These are phyloP conservation scores for Podila epigama DNA, from an alignment of 192 early-diverging fungal species.

Conservation along the genomic window DNA sequence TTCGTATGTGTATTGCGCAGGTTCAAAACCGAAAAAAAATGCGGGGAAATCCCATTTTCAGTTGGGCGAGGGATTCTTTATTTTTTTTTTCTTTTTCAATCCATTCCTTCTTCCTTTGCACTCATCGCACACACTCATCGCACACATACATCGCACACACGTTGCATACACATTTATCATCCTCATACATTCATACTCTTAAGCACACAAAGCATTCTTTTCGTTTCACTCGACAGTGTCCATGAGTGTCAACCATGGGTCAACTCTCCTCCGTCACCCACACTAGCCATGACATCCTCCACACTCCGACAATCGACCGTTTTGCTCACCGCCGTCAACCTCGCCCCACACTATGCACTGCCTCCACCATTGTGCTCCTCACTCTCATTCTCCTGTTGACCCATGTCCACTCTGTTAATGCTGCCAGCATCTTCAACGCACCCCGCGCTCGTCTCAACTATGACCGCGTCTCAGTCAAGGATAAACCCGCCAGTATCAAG, in stretches of 20 bases:
- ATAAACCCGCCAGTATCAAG: not conserved
- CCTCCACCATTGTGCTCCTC: not conserved
- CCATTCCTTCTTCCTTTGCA: not conserved
- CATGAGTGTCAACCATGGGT: not conserved
- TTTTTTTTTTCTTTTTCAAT: not conserved
- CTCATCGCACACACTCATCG: not conserved
- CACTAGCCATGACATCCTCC: not conserved
- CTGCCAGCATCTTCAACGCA: constrained; percentile 24
- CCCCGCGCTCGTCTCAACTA: constrained; percentile 8
- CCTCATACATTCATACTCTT: not conserved
- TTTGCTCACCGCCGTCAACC: not conserved
- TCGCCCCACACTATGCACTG: not conserved
- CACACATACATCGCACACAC: too few species aligned
- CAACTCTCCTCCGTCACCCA: not conserved
- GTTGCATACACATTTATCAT: not conserved
- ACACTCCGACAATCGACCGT: not conserved
- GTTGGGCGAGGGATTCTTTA: too few species aligned
- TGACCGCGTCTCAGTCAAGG: constrained; percentile 21
- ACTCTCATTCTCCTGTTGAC: not conserved
- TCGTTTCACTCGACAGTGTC: not conserved
- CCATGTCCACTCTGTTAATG: not conserved
- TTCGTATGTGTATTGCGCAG: too few species aligned
- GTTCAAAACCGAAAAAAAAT: too few species aligned
- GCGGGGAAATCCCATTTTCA: too few species aligned
- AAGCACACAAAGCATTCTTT: not conserved